Evolutionary conservation across 805 yeast genomes (phyloP).

Genomic region (Candida broadrunensis): DNA sequence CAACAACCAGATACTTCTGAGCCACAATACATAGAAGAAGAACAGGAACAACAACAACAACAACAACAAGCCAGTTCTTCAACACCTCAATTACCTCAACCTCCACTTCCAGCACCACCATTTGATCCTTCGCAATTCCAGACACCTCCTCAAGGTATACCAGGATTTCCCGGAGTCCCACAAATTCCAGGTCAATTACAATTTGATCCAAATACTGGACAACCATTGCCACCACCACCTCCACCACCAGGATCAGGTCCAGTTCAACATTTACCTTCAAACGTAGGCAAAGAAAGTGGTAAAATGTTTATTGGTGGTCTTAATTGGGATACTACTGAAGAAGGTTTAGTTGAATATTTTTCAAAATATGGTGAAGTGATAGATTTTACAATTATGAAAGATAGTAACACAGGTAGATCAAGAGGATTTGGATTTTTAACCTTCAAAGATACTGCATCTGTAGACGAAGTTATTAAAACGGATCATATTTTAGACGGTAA

Average conservation of each 20-base stretch:
- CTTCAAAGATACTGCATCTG: conserved; percentile 76
- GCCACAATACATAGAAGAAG: too few relatives aligned
- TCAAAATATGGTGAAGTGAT: conserved; percentile 83
- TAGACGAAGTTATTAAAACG: conserved; percentile 78
- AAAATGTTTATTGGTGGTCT: conserved; percentile 96
- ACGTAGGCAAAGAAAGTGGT: conserved; percentile 60
- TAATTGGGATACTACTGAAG: conserved; percentile 97
- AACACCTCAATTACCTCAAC: conserved; percentile 4
- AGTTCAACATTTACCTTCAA: conserved; percentile 18
- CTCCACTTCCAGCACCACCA: conserved; percentile 3
- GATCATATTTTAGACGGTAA: conserved; percentile 93
- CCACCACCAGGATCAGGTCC: conserved; percentile 5
- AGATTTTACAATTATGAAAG: conserved; percentile 92
- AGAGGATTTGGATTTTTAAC: conserved; percentile 95
- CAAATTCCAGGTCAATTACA: not conserved
- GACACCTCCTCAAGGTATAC: conserved; percentile 4
- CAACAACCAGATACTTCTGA: conserved; percentile 2
- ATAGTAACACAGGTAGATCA: conserved; percentile 78
- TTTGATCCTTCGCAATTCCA: conserved; percentile 6
- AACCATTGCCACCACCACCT: conserved; percentile 20
- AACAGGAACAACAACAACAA: conserved; percentile 1
- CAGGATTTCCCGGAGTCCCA: conserved; percentile 4
- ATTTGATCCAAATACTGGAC: conserved; percentile 1
- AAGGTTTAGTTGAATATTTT: conserved; percentile 76
- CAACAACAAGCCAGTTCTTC: conserved; percentile 1